Evolutionary conservation across 176 grass and related monocot genomes (phyloP).

Genomic region (Triticum dicoccoides): DNA sequence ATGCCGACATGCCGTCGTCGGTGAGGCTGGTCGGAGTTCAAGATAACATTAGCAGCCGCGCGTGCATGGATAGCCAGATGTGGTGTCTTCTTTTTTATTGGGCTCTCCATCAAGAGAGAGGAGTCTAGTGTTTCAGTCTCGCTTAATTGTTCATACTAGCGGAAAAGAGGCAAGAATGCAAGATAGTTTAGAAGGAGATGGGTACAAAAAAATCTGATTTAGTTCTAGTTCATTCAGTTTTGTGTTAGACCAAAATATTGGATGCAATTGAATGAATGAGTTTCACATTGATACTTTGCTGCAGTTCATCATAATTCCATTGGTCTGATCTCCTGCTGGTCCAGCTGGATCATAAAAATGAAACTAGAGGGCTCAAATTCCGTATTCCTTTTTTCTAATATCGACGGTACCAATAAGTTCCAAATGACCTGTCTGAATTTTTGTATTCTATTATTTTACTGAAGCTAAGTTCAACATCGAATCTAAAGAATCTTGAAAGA

Average conservation of each 20-base stretch:
- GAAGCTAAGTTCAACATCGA: background rate
- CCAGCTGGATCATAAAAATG: background rate
- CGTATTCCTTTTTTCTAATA: background rate
- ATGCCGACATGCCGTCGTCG: conserved; percentile 43
- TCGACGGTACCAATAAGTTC: background rate
- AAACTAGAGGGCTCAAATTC: background rate
- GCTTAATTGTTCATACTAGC: background rate
- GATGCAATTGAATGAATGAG: conserved; percentile 11
- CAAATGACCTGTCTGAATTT: background rate
- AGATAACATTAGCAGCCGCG: conserved; percentile 11
- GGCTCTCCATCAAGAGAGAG: background rate
- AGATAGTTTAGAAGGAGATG: background rate
- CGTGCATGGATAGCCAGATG: background rate
- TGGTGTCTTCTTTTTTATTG: background rate
- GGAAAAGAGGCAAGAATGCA: background rate
- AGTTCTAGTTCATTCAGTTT: background rate
- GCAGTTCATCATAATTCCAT: background rate
- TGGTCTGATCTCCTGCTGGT: background rate
- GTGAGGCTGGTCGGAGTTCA: conserved; percentile 27
- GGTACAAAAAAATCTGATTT: background rate
- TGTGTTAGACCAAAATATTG: background rate
- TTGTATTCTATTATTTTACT: background rate
- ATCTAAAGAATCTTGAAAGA: background rate
- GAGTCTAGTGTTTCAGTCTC: background rate
- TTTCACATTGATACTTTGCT: background rate